Conservation (phyloP, 1,284 basidiomycete species). For the Vanrija sp. region DNA sequence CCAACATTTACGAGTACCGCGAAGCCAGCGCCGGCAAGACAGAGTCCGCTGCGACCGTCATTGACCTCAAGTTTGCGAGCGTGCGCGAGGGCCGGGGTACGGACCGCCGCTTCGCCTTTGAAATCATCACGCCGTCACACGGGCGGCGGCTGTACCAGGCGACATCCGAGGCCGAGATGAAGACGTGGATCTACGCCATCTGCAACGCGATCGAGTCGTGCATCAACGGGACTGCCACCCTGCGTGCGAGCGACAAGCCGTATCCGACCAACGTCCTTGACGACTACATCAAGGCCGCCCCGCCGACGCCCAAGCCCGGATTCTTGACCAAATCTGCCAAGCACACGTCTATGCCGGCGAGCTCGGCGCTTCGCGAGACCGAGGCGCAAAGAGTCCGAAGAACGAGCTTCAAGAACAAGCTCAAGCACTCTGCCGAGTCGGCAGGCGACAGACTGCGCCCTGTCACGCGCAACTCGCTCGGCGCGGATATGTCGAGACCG, state of each 20-base stretch:
- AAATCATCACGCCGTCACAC: constrained; percentile 53
- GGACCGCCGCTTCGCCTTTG: constrained; percentile 50
- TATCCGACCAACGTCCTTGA: not conserved
- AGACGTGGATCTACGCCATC: constrained; percentile 54
- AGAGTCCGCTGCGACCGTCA: constrained; percentile 39
- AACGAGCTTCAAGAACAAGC: constrained; percentile 41
- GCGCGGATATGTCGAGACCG: constrained; percentile 18
- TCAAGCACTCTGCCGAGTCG: constrained; percentile 30
- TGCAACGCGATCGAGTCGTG: constrained; percentile 54
- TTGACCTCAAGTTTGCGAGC: constrained; percentile 49
- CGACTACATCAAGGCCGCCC: not conserved
- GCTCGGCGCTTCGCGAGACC: not conserved
- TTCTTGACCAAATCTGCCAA: not conserved
- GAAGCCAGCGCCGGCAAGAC: constrained; percentile 30
- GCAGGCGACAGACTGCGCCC: constrained; percentile 26
- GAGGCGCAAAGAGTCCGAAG: constrained; percentile 21
- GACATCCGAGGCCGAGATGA: constrained; percentile 50
- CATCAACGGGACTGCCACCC: constrained; percentile 52
- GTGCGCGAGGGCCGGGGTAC: constrained; percentile 48
- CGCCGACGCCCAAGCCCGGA: not conserved
- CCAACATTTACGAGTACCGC: constrained; percentile 49
- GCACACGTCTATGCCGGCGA: not conserved
- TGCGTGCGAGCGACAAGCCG: constrained; percentile 43
- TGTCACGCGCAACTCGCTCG: constrained; percentile 9
- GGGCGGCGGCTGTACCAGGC: constrained; percentile 54